These are phyloP conservation scores for Phaffomyces antillensis DNA, from an alignment of 805 yeast genomes.

Conservation along the genomic window DNA sequence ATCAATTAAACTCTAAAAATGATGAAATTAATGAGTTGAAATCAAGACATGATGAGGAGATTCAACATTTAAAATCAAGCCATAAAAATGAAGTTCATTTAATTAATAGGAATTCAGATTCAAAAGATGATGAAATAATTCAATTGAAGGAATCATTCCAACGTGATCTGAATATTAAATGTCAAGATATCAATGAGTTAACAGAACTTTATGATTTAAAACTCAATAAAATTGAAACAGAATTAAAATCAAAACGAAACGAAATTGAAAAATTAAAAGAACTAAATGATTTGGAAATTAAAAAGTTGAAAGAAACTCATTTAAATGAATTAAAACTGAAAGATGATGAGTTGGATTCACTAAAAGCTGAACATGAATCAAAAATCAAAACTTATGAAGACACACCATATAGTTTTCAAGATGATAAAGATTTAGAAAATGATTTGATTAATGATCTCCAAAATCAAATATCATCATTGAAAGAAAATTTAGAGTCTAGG, in stretches of 20 bases:
- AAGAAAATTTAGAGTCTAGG: too few species aligned
- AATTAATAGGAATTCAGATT: neutral
- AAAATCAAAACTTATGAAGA: too few species aligned
- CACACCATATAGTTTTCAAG: too few species aligned
- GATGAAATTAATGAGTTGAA: neutral
- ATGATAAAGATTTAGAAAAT: too few species aligned
- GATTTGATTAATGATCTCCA: too few species aligned
- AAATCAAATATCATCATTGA: too few species aligned
- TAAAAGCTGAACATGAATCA: too few species aligned
- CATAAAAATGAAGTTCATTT: conserved; percentile 1
- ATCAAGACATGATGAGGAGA: neutral
- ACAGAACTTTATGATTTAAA: neutral
- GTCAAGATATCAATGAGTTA: too few species aligned
- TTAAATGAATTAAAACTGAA: too few species aligned
- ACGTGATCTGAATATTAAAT: too few species aligned
- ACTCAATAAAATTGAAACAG: neutral
- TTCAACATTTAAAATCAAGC: neutral
- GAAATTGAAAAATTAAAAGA: neutral
- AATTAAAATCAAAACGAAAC: neutral
- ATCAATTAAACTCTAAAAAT: neutral
- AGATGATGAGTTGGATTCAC: too few species aligned
- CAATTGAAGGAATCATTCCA: too few species aligned
- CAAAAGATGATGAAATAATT: neutral
- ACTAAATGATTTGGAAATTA: neutral
- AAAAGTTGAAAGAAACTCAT: neutral